phyloP scores from a whole-genome alignment of 2,329 filamentous ascomycete species.

The Emydomyces testavorans region DNA sequence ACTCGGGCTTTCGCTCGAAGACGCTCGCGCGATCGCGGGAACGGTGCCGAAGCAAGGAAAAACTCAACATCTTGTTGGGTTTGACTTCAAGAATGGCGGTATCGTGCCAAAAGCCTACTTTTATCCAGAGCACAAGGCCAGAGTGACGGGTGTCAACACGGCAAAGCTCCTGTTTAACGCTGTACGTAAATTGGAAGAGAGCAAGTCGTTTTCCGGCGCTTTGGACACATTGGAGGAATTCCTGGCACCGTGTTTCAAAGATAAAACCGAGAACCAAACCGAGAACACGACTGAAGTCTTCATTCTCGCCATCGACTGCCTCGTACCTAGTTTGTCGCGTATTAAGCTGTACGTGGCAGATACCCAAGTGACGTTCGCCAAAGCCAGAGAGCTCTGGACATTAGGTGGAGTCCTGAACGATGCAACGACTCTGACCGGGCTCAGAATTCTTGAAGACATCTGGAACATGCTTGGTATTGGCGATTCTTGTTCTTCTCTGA shows the following conservation, averaged over 20 bases:
- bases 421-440: not conserved
- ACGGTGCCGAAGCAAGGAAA: conserved; percentile 3
- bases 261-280: not conserved
- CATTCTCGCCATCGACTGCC: conserved; percentile 16
- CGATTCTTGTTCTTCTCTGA: not conserved
- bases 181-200: not conserved
- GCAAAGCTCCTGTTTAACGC: conserved; percentile 6
- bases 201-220: not conserved
- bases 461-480: not conserved
- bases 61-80: conserved; percentile 16
- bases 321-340: conserved; percentile 14
- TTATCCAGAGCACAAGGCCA: conserved; percentile 16
- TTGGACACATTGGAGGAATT: conserved; percentile 3
- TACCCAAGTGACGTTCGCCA: conserved; percentile 14
- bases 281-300: not conserved
- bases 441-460: not conserved
- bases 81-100: conserved; percentile 15
- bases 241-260: not conserved
- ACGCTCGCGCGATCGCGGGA: conserved; percentile 3
- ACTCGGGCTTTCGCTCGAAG: conserved; percentile 5
- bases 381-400: conserved; percentile 16
- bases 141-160: conserved; percentile 5
- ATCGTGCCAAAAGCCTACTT: conserved; percentile 17
- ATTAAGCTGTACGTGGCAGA: conserved; percentile 18
- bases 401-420: conserved; percentile 13